These are phyloP conservation scores for Vinca minor DNA, from an alignment of 257 asterid genomes.

Conservation along the genomic window DNA sequence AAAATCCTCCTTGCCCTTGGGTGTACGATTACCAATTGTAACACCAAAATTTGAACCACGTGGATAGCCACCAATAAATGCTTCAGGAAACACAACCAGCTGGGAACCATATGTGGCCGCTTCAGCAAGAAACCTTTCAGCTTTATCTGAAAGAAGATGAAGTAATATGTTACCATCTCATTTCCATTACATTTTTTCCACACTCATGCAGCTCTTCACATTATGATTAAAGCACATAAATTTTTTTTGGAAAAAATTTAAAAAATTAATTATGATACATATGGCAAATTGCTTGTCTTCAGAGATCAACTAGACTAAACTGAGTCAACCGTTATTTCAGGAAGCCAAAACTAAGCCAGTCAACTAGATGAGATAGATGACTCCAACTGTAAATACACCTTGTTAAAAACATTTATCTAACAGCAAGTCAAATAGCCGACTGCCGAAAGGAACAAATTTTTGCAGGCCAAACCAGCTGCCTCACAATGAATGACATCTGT, in stretches of 20 bases:
- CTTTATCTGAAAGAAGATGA: constrained; percentile 48
- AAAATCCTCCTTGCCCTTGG: constrained; percentile 90
- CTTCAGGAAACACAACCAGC: constrained; percentile 94
- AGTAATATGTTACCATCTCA: not conserved
- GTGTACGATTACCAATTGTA: constrained; percentile 73
- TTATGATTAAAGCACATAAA: not conserved
- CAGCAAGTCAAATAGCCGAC: not conserved
- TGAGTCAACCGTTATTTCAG: no score
- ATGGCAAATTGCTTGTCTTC: not conserved
- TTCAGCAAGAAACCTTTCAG: constrained; percentile 89
- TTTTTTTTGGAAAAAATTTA: no score
- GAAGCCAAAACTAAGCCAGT: no score
- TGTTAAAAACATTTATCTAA: not conserved
- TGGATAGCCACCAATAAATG: constrained; percentile 95
- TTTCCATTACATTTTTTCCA: not conserved
- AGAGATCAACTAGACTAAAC: not conserved
- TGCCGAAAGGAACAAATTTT: no score
- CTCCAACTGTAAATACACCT: not conserved
- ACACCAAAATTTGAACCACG: constrained; percentile 90
- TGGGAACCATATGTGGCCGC: constrained; percentile 89
- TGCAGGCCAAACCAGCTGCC: not conserved
- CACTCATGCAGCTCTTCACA: not conserved
- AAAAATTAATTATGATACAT: not conserved
- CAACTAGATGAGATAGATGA: no score
- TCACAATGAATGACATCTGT: not conserved